These are phyloP conservation scores for Phoenix roebelenii DNA, from an alignment of 176 grass and related monocot species.

Conservation along the genomic window DNA sequence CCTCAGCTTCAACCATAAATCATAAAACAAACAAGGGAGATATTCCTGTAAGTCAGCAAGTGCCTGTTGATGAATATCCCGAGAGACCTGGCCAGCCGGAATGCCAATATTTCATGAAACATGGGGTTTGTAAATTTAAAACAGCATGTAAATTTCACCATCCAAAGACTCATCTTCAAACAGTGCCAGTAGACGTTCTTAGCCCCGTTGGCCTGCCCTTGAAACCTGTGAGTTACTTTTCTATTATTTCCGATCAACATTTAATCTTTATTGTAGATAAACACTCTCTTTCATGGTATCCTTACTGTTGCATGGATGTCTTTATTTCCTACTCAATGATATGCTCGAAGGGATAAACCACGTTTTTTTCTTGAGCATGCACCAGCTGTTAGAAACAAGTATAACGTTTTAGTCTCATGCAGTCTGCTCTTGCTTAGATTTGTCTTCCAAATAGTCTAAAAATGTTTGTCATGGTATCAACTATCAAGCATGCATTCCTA, in stretches of 20 bases:
- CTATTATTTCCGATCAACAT: background rate
- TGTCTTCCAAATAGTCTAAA: no score
- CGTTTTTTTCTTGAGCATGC: no score
- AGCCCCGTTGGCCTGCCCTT: constrained; percentile 73
- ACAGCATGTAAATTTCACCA: constrained; percentile 72
- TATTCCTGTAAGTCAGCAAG: constrained; percentile 32
- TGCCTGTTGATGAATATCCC: constrained; percentile 41
- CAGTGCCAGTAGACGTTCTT: constrained; percentile 27
- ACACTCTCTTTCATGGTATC: background rate
- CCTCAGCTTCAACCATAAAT: constrained; percentile 26
- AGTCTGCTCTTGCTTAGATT: no score
- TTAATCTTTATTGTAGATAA: constrained; percentile 1
- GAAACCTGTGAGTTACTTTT: constrained; percentile 49
- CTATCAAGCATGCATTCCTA: no score
- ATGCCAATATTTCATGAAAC: constrained; percentile 75
- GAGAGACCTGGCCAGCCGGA: constrained; percentile 81
- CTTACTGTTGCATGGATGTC: background rate
- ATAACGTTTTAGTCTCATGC: no score
- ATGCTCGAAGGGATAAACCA: no score
- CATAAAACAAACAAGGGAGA: constrained; percentile 29
- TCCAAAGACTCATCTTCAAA: constrained; percentile 35
- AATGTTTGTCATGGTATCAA: no score
- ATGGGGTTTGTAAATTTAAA: constrained; percentile 75
- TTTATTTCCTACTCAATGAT: no score
- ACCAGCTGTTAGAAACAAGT: no score